Base-by-base conservation (phyloP, 352 stramenopile species). In the Lagenidium giganteum region DNA sequence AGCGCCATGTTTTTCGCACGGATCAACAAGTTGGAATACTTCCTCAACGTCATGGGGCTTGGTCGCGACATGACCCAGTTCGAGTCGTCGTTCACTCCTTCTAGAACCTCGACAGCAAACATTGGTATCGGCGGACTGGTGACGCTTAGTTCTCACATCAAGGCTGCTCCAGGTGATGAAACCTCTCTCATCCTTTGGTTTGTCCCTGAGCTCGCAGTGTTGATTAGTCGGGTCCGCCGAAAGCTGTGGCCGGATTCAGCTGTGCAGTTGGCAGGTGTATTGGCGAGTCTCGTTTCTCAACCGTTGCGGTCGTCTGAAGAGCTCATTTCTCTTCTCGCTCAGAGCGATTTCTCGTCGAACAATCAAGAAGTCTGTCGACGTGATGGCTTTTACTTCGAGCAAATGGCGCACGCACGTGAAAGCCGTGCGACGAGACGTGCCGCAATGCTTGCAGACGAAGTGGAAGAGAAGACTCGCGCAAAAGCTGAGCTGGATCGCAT, bases 21-120 rank as follows among this genome's bases (percentile, higher is more conserved):
- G 9, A 77, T 92, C 34, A 87, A 86, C 58, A 89, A 90, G 49
- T 61, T 93, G 3, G 80, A 90, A 49, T 90, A 93, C 51, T 93
- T 89, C 50, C 72, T 89, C 21, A 82, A 93, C 34, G 67, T 73
- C 0, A 84, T 93, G 72, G 70, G 73, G 7, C 54, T 93, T 12
- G 76, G 73, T 3, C 71, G 82, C 17, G 79, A 90, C 20, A 69
- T 69, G 17, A 68, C 73, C 26, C 73, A 87, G 47, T 83, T 80
- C 33, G 74, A 87, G 29, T 87, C 77, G 17, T 79, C 70, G 18
- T 90, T 90, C 43, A 78, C 73, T 3, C 77, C 77, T 14, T 81
- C 66, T 35, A 57, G 72, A 39, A 32, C 18, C 12, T 57, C 55
- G 7, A 48, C 58, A 9, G 64, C 66, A 4, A 79, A 71, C 42